Conservation (phyloP, 805 yeast genomes). For the Lipomyces mesembrius region DNA sequence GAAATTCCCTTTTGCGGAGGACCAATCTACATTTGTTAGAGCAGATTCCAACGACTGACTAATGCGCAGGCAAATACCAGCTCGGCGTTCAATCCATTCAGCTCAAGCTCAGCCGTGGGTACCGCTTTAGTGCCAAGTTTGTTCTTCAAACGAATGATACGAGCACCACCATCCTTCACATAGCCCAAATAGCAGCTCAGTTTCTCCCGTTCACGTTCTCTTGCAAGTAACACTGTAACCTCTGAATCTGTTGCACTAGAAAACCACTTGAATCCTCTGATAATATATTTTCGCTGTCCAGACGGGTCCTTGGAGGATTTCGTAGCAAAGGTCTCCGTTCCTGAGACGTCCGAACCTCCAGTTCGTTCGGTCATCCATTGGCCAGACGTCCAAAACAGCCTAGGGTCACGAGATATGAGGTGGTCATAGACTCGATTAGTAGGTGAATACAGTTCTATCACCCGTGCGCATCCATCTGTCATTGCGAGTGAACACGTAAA, state of each 20-base stretch:
- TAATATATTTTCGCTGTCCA: conserved; percentile 19
- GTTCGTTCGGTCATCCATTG: conserved; percentile 47
- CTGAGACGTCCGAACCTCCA: conserved; percentile 44
- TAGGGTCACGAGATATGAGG: conserved; percentile 41
- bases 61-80: conserved; percentile 7
- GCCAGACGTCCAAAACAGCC: conserved; percentile 44
- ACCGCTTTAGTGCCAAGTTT: conserved; percentile 45
- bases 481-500: conserved; percentile 45
- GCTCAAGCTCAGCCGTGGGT: conserved; percentile 45
- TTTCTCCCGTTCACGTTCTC: conserved; percentile 39
- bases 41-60: background rate
- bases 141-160: conserved; percentile 41
- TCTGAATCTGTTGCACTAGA: conserved; percentile 45
- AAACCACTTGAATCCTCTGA: conserved; percentile 45
- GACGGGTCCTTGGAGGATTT: conserved; percentile 8
- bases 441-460: conserved; percentile 37
- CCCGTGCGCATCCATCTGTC: conserved; percentile 46
- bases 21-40: conserved; percentile 11
- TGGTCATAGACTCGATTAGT: conserved; percentile 33
- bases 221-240: conserved; percentile 43
- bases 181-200: conserved; percentile 43
- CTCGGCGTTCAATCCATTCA: conserved; percentile 38
- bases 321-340: conserved; percentile 43
- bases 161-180: conserved; percentile 40
- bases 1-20: conserved; percentile 39